phyloP scores from a whole-genome alignment of 441 rosid species.

The Croton laevigatus region DNA sequence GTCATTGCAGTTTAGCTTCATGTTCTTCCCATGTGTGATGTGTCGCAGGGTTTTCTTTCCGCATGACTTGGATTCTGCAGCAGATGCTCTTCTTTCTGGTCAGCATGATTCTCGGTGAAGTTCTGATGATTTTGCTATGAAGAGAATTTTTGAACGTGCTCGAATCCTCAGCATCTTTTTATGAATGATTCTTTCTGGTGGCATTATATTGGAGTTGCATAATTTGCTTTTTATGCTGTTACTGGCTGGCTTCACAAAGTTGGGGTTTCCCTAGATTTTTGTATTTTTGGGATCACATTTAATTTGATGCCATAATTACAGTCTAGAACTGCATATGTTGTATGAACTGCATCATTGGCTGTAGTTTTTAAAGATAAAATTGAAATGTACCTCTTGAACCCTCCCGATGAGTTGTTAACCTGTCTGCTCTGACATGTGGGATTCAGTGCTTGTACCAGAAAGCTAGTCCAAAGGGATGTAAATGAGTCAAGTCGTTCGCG shows the following conservation, averaged over 20 bases:
- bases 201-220: background rate
- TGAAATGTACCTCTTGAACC: background rate
- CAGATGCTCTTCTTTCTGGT: slow-evolving; percentile 71
- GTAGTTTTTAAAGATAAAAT: background rate
- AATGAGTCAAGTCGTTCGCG: no score
- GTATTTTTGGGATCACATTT: background rate
- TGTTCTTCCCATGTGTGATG: slow-evolving; percentile 2
- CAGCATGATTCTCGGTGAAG: slow-evolving; percentile 24
- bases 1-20: background rate
- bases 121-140: background rate
- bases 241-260: background rate
- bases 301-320: background rate
- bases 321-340: background rate
- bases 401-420: no score
- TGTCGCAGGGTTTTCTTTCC: slow-evolving; percentile 87
- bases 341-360: background rate
- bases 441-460: background rate
- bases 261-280: background rate
- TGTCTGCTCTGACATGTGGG: background rate
- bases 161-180: background rate
- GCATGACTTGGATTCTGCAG: slow-evolving; percentile 75
- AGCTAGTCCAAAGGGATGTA: no score
- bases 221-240: no score
- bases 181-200: background rate
- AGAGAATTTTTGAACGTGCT: background rate